phyloP scores from a whole-genome alignment of 164 flowering plant genomes.

The Kalanchoe fedtschenkoi region DNA sequence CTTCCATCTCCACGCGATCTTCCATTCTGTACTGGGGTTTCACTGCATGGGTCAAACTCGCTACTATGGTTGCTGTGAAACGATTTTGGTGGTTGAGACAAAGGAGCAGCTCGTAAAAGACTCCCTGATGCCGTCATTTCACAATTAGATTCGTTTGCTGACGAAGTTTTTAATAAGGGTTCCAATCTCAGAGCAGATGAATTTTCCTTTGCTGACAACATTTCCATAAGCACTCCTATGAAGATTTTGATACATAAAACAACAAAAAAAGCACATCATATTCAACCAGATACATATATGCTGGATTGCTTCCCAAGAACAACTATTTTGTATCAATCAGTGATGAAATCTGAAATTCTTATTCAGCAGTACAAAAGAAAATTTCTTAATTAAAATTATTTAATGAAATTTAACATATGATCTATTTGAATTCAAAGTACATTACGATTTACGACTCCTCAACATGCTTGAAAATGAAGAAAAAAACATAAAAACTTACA shows the following conservation, averaged over 20 bases:
- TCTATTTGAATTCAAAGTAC: too few species aligned
- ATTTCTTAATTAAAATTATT: too few species aligned
- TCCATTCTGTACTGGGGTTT: constrained; percentile 32
- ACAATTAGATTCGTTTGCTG: constrained; percentile 31
- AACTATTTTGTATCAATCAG: background rate
- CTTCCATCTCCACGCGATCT: constrained; percentile 58
- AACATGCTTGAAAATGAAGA: too few species aligned
- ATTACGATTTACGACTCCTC: too few species aligned
- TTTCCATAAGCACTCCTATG: background rate
- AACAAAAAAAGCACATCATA: background rate
- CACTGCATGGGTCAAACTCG: constrained; percentile 41
- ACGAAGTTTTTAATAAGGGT: constrained; percentile 23
- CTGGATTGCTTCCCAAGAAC: background rate
- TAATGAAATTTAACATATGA: too few species aligned
- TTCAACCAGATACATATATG: background rate
- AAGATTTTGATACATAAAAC: background rate
- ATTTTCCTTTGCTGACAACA: background rate
- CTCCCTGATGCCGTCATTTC: constrained; percentile 23
- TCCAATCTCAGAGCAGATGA: constrained; percentile 27
- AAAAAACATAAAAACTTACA: too few species aligned
- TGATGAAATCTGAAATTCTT: too few species aligned
- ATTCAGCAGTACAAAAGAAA: too few species aligned
- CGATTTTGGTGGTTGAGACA: constrained; percentile 27
- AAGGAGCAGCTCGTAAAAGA: constrained; percentile 26
- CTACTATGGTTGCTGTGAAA: constrained; percentile 17